A percentile compares a stretch with the other conserved stretches of the same genome.
Evolutionary conservation across 192 early-diverging fungal genomes (phyloP).

Genomic region (Backusella australiensis): DNA sequence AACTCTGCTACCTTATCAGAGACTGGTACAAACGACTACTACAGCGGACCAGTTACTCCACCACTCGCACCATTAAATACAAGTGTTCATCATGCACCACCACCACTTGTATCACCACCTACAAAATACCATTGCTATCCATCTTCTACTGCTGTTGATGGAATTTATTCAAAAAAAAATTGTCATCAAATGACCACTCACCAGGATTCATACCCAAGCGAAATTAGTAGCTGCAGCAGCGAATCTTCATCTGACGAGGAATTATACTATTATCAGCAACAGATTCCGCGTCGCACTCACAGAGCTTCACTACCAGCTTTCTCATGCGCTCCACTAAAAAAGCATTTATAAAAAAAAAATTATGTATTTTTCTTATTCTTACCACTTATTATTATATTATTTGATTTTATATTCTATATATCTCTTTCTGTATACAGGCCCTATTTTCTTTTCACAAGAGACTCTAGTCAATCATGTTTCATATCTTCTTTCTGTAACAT

Average conservation of each 20-base stretch:
- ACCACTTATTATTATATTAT: neutral
- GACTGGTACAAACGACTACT: neutral
- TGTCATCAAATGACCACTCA: neutral
- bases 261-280: neutral
- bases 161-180: conserved; percentile 2
- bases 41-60: neutral
- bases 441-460: neutral
- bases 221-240: conserved; percentile 1
- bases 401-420: neutral
- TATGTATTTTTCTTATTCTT: neutral
- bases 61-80: neutral
- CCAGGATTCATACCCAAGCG: neutral
- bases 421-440: neutral
- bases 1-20: neutral
- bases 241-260: conserved; percentile 1
- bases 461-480: neutral
- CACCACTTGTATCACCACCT: conserved; percentile 6
- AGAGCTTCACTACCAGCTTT: neutral
- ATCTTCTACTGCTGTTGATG: neutral
- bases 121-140: neutral
- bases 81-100: neutral
- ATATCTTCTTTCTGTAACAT: conserved; percentile 4
- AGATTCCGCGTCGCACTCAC: neutral
- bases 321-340: neutral
- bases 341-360: neutral